Base-by-base conservation (phyloP, 208 protist species). In the Leishmania tarentolae region DNA sequence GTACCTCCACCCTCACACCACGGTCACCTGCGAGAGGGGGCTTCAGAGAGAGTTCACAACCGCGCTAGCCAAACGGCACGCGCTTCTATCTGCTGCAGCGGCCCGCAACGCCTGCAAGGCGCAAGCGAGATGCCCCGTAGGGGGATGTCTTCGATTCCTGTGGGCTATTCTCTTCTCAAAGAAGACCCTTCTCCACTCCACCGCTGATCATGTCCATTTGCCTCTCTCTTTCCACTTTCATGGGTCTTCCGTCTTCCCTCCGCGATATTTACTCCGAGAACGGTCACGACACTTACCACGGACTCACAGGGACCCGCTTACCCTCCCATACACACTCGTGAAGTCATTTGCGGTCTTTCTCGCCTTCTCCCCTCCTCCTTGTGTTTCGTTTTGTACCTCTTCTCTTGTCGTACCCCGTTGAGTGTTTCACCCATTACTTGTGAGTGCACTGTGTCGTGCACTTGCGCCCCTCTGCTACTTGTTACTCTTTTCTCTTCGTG, bases 391-490 rank as follows among this genome's bases (percentile, higher is more conserved):
- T 21, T 72, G 21, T 72, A 9, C 2, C 21, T 72, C 21, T 46
- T 52, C 15, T 24, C 21, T n/a, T 46, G 15, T 72, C 50, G 35
- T 52, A 52, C 52, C 44, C 42, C 2, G 2, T 72, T 72, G 47
- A 46, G 40, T 72, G 40, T n/a, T 72, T 2, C 2, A 42, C 68
- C 42, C 68, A 52, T 72, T 24, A n/a, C 37, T 52, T 24, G 35
- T 50, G 68, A 42, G 42, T 42, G 61, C 65, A 28, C 65, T 44
- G 3, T 24, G 31, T 37, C 42, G 37, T 47, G 40, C 42, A 21
- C 68, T 71, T 46, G 24, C 72, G 13, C 11, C 19, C 15, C 46
- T 59, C 73, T 76, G 52, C 73, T 57, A 50, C 73, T 76, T 76
- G 28, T 76, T 40, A 37, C 52, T 15, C 24, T 46, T 61, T 2